Evolutionary conservation across 345 rosid species (phyloP), one percentile per base, ranked within the genome.

Genomic region (Cardamine resedifolia): DNA sequence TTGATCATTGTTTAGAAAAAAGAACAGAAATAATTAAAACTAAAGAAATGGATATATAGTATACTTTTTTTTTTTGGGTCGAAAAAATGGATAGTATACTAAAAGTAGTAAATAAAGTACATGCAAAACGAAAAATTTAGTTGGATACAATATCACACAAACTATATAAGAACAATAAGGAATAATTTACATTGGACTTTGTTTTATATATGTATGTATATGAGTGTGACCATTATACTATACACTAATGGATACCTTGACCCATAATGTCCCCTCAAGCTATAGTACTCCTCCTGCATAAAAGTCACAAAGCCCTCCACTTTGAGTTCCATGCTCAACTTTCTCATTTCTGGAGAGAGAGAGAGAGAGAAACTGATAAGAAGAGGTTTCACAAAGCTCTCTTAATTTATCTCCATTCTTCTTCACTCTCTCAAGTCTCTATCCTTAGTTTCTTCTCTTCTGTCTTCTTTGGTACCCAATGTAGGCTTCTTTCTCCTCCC

Each of bases 381-480:
- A 80, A 82, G 83, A 83, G 76, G 84, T 82, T 89, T 85, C 82
- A 79, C 84, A 83, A 80, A 84, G 72, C 79, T 75, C 73, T 81
- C 75, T 73, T 44, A 6, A n/a, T 44, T 78, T 61, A n/a, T 34
- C 82, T 72, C 85, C 61, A 66, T 71, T 71, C 88, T 71, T 71
- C 88, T 85, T 59, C 64, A 49, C 77, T 51, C 52, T 82, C 66
- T 79, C 81, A 79, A 82, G 81, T 85, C 93, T 66, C 53, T 49
- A 47, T 64, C 68, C 80, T 80, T 81, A 74, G 41, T 21, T 82
- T 68, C 84, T 81, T 70, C 72, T 74, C 66, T 76, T 31, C 24
- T 64, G 19, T 36, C 41, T 18, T 44, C 58, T 45, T 45, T 83
- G 76, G 79, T 80, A 70, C 81, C 27, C 88, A 95, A 95, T 95